Evolutionary conservation across 2,329 filamentous ascomycete species (phyloP).

Genomic region (Didymella arachidicola): DNA sequence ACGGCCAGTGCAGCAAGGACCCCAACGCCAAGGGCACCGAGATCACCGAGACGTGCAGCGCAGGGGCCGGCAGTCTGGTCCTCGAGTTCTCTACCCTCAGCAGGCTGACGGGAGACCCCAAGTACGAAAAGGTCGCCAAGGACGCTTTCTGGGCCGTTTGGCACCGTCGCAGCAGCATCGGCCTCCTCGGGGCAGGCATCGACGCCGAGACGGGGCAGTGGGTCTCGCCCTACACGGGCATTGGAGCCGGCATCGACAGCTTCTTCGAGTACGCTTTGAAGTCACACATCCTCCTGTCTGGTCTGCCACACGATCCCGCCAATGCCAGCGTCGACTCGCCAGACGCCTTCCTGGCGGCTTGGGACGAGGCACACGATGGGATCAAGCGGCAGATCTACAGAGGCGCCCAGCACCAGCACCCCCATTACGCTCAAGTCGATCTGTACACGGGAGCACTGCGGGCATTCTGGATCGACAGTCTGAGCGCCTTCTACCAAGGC

Average conservation of each 20-base stretch:
- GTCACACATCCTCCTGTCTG: constrained; percentile 87
- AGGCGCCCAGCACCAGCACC: constrained; percentile 75
- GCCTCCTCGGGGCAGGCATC: constrained; percentile 88
- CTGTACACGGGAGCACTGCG: constrained; percentile 85
- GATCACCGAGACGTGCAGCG: constrained; percentile 95
- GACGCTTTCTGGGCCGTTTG: constrained; percentile 98
- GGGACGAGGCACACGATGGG: constrained; percentile 84
- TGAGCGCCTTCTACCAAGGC: constrained; percentile 94
- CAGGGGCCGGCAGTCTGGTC: constrained; percentile 93
- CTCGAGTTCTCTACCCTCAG: constrained; percentile 93
- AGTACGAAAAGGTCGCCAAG: constrained; percentile 91
- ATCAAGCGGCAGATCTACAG: constrained; percentile 94
- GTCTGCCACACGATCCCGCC: constrained; percentile 57
- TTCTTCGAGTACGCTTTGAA: constrained; percentile 99
- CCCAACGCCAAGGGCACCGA: constrained; percentile 63
- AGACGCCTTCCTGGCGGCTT: constrained; percentile 80
- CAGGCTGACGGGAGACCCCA: constrained; percentile 80
- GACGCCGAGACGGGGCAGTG: constrained; percentile 90
- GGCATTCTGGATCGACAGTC: constrained; percentile 93
- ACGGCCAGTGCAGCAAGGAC: constrained; percentile 57
- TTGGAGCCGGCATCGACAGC: constrained; percentile 95
- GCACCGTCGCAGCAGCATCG: constrained; percentile 82
- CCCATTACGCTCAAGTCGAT: constrained; percentile 92
- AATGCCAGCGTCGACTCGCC: constrained; percentile 71
- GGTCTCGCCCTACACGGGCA: constrained; percentile 88